Conservation (phyloP, 2,329 filamentous ascomycete species). For the Fusarium hostae region DNA sequence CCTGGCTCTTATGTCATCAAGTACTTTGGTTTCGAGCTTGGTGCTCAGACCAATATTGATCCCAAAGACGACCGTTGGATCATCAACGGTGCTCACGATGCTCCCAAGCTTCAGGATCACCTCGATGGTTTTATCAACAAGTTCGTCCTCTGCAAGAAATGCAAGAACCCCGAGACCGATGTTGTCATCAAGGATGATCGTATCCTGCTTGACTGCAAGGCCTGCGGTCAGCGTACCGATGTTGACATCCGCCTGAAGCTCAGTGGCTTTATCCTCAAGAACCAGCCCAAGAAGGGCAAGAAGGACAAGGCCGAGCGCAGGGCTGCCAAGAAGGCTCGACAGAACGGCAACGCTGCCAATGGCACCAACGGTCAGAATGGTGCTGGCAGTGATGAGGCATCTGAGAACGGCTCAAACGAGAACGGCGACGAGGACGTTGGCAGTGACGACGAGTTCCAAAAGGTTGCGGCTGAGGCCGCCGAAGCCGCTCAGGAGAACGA, state of each 20-base stretch:
- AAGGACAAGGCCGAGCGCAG: conserved; percentile 95
- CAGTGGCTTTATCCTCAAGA: conserved; percentile 97
- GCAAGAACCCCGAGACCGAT: conserved; percentile 99
- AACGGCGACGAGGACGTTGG: conserved; percentile 71
- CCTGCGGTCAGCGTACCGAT: conserved; percentile 91
- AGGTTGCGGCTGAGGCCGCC: conserved; percentile 73
- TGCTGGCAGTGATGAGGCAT: conserved; percentile 67
- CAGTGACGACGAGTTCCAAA: conserved; percentile 93
- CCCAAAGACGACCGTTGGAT: conserved; percentile 99
- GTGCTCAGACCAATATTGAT: conserved; percentile 98
- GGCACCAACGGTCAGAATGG: conserved; percentile 58
- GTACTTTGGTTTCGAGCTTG: conserved; percentile 99
- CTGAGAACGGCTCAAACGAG: conserved; percentile 62
- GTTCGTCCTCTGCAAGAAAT: conserved; percentile 99
- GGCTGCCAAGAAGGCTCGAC: conserved; percentile 88
- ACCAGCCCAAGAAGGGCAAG: conserved; percentile 92
- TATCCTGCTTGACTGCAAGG: conserved; percentile 97
- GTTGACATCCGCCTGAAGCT: conserved; percentile 96
- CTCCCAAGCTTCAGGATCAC: conserved; percentile 95
- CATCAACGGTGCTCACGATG: conserved; percentile 98
- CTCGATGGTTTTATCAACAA: conserved; percentile 98
- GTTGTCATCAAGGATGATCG: conserved; percentile 92
- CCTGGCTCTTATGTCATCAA: conserved; percentile 97
- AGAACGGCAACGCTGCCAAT: conserved; percentile 67
- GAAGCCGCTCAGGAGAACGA: conserved; percentile 64